Evolutionary conservation across 2,329 filamentous ascomycete genomes (phyloP).

Genomic region (Phialocephala subalpina): DNA sequence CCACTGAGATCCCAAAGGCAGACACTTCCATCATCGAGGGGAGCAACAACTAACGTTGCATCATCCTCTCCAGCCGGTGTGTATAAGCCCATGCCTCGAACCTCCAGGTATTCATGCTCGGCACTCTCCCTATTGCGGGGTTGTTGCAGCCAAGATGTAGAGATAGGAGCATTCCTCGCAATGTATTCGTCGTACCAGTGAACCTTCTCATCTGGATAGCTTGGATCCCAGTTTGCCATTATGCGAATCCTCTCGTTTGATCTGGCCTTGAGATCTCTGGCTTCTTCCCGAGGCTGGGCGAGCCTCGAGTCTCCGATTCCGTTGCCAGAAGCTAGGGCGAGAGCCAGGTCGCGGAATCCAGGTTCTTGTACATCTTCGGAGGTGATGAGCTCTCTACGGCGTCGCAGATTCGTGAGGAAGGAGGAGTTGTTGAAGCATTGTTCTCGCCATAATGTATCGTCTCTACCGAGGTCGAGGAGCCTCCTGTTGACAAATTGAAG

Average conservation of each 20-base stretch:
- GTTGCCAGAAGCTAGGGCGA: conserved; percentile 40
- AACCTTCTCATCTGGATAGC: conserved; percentile 73
- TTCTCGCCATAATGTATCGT: conserved; percentile 79
- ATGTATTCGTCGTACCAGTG: conserved; percentile 93
- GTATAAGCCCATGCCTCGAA: conserved; percentile 76
- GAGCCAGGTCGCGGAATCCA: conserved; percentile 46
- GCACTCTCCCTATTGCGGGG: conserved; percentile 55
- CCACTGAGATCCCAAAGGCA: conserved; percentile 82
- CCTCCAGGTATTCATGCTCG: conserved; percentile 63
- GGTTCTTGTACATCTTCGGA: conserved; percentile 48
- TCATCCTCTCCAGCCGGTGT: conserved; percentile 61
- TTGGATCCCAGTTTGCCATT: conserved; percentile 84
- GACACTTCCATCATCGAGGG: conserved; percentile 87
- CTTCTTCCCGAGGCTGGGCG: conserved; percentile 31
- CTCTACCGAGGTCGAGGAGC: conserved; percentile 73
- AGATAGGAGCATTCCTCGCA: conserved; percentile 78
- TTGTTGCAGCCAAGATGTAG: conserved; percentile 78
- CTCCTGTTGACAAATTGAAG: conserved; percentile 75
- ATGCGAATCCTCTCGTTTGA: conserved; percentile 59
- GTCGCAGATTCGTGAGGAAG: conserved; percentile 68
- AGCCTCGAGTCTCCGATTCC: conserved; percentile 40
- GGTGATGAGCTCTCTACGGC: conserved; percentile 55
- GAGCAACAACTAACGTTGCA: conserved; percentile 71
- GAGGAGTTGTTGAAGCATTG: conserved; percentile 76
- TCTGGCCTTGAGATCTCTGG: conserved; percentile 34